Evolutionary conservation across 148 eudicot genomes (phyloP).

Genomic region (Chenopodium album): DNA sequence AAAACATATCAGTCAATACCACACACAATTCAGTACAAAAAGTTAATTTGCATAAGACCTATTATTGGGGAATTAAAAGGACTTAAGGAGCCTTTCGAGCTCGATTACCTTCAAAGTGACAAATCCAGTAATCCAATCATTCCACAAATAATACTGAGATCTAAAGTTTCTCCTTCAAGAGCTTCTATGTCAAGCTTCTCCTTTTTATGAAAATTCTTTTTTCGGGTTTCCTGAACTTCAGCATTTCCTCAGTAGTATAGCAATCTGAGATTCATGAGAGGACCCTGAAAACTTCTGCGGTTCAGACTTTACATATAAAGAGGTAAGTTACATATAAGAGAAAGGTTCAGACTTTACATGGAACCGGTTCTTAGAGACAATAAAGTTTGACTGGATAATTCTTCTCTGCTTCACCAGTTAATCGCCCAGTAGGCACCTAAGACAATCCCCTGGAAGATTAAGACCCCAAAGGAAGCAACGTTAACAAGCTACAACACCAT

Average conservation of each 20-base stretch:
- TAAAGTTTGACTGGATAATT: neutral
- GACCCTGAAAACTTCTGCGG: constrained; percentile 70
- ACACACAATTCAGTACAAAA: neutral
- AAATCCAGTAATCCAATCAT: neutral
- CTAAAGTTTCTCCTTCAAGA: constrained; percentile 72
- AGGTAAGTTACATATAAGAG: neutral
- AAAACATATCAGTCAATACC: neutral
- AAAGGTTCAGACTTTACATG: constrained; percentile 20
- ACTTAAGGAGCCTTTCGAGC: neutral
- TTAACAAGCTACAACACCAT: neutral
- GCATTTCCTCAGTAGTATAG: constrained; percentile 83
- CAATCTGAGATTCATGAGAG: constrained; percentile 59
- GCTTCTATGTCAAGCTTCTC: constrained; percentile 89
- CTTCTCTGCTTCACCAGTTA: constrained; percentile 77
- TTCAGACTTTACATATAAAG: neutral
- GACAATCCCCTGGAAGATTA: constrained; percentile 57
- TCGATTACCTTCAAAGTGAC: neutral
- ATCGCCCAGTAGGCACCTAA: constrained; percentile 80
- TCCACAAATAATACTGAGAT: constrained; percentile 37
- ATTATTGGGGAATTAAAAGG: neutral
- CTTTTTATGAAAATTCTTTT: constrained; percentile 83
- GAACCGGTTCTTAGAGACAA: neutral
- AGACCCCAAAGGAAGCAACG: neutral
- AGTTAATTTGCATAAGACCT: neutral
- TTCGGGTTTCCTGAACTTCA: constrained; percentile 90